phyloP scores from a whole-genome alignment of 768 basidiomycete species.

The Termitomyces eurrhizus region DNA sequence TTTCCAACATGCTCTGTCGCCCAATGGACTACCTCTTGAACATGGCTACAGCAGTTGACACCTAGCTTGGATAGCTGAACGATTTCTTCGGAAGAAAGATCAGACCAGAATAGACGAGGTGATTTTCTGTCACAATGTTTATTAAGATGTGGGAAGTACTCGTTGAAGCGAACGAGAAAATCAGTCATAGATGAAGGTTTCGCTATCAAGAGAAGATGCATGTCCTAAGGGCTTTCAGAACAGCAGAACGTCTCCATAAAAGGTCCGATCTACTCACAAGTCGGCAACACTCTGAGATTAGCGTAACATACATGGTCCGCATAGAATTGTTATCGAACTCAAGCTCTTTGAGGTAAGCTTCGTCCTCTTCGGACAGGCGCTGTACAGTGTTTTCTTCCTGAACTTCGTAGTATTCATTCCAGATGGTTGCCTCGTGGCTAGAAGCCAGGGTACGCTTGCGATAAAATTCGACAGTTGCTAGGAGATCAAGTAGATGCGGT shows the following conservation, averaged over 20 bases:
- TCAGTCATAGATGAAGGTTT: slow-evolving; percentile 24
- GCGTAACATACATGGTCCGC: slow-evolving; percentile 29
- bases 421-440: slow-evolving; percentile 23
- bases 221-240: slow-evolving; percentile 22
- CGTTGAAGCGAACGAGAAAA: slow-evolving; percentile 35
- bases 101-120: slow-evolving; percentile 24
- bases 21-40: slow-evolving; percentile 19
- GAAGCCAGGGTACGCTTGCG: slow-evolving; percentile 24
- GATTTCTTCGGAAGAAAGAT: slow-evolving; percentile 22
- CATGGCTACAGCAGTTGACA: slow-evolving; percentile 13
- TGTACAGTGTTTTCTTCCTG: slow-evolving; percentile 8
- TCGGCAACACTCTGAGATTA: slow-evolving; percentile 25
- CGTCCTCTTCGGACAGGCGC: slow-evolving; percentile 17
- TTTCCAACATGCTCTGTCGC: slow-evolving; percentile 14
- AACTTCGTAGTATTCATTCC: slow-evolving; percentile 24
- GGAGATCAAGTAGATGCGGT: slow-evolving; percentile 30
- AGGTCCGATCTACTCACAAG: slow-evolving; percentile 20
- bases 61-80: slow-evolving; percentile 14
- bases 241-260: background rate
- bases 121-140: slow-evolving; percentile 14
- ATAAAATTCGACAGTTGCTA: slow-evolving; percentile 35
- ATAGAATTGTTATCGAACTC: slow-evolving; percentile 12
- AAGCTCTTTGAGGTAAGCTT: slow-evolving; percentile 17
- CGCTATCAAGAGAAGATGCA: slow-evolving; percentile 29
- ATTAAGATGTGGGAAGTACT: slow-evolving; percentile 35